A percentile compares a stretch with the other conserved stretches of the same genome.
Conservation (phyloP, 1,284 basidiomycete genomes). For the Singerocomus inundabilis region DNA sequence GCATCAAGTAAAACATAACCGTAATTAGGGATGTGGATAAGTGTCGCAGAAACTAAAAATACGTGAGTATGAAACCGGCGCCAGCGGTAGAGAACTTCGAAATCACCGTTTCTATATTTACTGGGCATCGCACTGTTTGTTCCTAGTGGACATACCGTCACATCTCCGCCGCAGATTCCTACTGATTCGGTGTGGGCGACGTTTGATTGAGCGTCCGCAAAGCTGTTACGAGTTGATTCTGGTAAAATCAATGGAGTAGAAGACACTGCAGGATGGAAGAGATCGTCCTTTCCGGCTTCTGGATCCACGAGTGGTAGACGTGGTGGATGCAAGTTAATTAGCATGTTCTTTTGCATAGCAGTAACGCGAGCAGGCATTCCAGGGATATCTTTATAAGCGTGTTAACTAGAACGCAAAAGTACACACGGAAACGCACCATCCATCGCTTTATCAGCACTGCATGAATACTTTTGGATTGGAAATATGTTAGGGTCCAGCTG, state of each 20-base stretch:
- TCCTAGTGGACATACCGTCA: slow-evolving; percentile 78
- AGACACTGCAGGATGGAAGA: slow-evolving; percentile 46
- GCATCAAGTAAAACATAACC: slow-evolving; percentile 84
- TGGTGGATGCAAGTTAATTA: slow-evolving; percentile 46
- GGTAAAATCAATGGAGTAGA: slow-evolving; percentile 37
- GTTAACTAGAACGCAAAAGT: not conserved
- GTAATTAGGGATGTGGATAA: slow-evolving; percentile 65
- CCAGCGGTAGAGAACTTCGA: not conserved
- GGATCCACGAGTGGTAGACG: slow-evolving; percentile 39
- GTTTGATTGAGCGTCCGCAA: slow-evolving; percentile 35
- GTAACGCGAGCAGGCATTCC: slow-evolving; percentile 48
- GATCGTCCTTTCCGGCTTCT: slow-evolving; percentile 39
- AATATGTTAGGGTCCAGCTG: slow-evolving; percentile 77
- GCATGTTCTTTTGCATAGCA: slow-evolving; percentile 37
- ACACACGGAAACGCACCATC: slow-evolving; percentile 36
- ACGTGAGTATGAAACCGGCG: not conserved
- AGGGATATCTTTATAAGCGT: slow-evolving; percentile 38
- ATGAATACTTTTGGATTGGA: slow-evolving; percentile 58
- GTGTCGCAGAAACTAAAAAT: slow-evolving; percentile 67
- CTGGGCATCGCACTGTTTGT: slow-evolving; percentile 87
- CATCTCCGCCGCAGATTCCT: slow-evolving; percentile 52
- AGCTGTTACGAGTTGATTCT: slow-evolving; percentile 35
- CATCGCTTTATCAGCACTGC: slow-evolving; percentile 42
- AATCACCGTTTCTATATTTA: slow-evolving; percentile 79
- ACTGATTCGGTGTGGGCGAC: slow-evolving; percentile 14